These are phyloP conservation scores for Dactylis glomerata DNA, from an alignment of 176 grass and related monocot genomes.

Conservation along the genomic window DNA sequence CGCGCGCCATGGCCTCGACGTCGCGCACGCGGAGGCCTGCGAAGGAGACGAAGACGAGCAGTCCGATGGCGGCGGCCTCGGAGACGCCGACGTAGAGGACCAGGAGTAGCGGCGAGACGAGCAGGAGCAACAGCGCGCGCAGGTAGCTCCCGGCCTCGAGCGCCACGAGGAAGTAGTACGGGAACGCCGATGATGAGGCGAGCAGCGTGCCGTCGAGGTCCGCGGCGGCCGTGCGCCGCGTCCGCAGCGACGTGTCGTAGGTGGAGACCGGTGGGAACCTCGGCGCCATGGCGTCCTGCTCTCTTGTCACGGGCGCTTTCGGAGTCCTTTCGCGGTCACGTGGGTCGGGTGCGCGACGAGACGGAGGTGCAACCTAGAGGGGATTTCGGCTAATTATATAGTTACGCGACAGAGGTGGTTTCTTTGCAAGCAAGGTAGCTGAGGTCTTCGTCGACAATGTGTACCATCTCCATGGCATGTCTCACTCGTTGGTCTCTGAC, in stretches of 20 bases:
- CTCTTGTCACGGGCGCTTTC: too few species aligned
- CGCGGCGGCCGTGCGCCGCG: conserved; percentile 33
- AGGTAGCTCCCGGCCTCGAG: too few species aligned
- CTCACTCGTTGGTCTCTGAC: too few species aligned
- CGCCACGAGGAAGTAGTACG: too few species aligned
- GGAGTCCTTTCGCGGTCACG: not conserved
- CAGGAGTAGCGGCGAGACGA: conserved; percentile 44
- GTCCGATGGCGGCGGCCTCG: conserved; percentile 64
- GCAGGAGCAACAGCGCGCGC: conserved; percentile 55
- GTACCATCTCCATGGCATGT: too few species aligned
- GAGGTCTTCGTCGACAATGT: too few species aligned
- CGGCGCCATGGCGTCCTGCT: not conserved
- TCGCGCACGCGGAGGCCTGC: conserved; percentile 48
- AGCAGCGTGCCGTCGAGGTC: conserved; percentile 97
- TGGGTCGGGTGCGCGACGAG: not conserved
- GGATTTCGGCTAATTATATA: not conserved
- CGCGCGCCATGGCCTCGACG: conserved; percentile 59
- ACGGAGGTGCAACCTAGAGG: not conserved
- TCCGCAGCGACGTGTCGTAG: not conserved
- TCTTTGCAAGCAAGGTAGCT: too few species aligned
- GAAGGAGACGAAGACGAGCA: conserved; percentile 68
- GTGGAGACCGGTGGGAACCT: conserved; percentile 49
- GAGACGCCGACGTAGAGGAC: conserved; percentile 69
- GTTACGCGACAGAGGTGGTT: not conserved
- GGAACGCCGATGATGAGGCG: too few species aligned